Percentiles rank a stretch among this genome's conserved stretches.
These are phyloP conservation scores for Chaetomium cochliodes DNA, from an alignment of 495 filamentous ascomycete genomes.

Conservation along the genomic window DNA sequence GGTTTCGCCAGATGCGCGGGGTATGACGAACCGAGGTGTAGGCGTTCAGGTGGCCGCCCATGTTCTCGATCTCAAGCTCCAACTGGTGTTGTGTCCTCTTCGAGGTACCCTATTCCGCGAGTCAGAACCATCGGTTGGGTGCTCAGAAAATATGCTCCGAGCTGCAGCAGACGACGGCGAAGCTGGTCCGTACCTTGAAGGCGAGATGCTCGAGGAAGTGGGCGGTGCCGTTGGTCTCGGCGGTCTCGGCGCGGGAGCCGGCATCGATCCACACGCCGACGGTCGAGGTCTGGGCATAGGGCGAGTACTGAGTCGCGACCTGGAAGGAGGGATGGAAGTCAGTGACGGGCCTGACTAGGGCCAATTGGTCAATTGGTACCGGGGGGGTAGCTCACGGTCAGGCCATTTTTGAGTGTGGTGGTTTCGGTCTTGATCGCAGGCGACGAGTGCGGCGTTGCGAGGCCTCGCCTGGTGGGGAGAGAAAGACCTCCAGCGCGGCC, in stretches of 20 bases:
- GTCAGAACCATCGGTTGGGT: not conserved
- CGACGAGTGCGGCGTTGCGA: conserved; percentile 72
- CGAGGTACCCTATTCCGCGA: conserved; percentile 67
- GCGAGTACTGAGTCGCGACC: conserved; percentile 97
- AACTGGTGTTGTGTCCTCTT: conserved; percentile 92
- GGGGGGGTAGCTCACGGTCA: conserved; percentile 68
- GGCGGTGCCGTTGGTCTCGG: conserved; percentile 97
- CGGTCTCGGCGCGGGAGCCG: conserved; percentile 96
- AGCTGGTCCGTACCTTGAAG: conserved; percentile 74
- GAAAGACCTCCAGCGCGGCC: conserved; percentile 69
- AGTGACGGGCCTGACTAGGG: conserved; percentile 26
- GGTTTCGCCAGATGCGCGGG: conserved; percentile 14
- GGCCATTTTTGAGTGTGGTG: conserved; percentile 93
- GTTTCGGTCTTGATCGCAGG: conserved; percentile 75
- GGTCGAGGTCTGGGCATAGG: conserved; percentile 96
- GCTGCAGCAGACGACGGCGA: not conserved
- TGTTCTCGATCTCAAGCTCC: conserved; percentile 99
- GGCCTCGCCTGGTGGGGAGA: conserved; percentile 72
- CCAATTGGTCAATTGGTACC: conserved; percentile 31
- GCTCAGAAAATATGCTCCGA: conserved; percentile 14
- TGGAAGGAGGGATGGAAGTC: conserved; percentile 48
- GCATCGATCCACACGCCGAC: conserved; percentile 99
- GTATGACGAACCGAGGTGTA: conserved; percentile 87
- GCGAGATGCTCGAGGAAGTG: conserved; percentile 99
- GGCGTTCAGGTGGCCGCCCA: conserved; percentile 98